These are phyloP conservation scores for Fistulina hepatica DNA, from an alignment of 1,284 basidiomycete genomes.

Conservation along the genomic window DNA sequence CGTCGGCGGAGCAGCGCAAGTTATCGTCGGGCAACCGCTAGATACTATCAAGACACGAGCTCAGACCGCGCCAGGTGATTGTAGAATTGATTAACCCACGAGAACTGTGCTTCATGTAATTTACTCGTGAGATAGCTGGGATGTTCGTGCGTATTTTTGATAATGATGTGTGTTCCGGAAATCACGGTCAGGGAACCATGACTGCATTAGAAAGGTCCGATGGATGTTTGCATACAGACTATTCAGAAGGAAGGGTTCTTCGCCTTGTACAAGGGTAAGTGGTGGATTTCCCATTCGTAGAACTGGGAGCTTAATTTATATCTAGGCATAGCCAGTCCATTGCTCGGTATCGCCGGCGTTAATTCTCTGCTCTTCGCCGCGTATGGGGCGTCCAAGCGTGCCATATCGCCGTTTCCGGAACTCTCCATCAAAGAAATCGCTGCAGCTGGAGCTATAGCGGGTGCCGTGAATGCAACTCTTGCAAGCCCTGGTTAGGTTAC, in stretches of 20 bases:
- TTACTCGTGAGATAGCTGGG: constrained; percentile 35
- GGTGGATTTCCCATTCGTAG: background rate
- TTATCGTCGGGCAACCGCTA: constrained; percentile 78
- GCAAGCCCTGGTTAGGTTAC: constrained; percentile 67
- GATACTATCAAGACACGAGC: constrained; percentile 83
- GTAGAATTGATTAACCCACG: constrained; percentile 1
- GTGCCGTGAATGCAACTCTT: constrained; percentile 78
- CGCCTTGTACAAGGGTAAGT: constrained; percentile 81
- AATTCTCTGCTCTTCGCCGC: constrained; percentile 93
- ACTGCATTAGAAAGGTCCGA: constrained; percentile 67
- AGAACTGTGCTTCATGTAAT: constrained; percentile 5
- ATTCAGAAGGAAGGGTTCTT: constrained; percentile 81
- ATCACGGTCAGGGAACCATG: too few relatives aligned
- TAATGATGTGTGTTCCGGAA: background rate
- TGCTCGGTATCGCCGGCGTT: constrained; percentile 92
- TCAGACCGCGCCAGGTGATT: constrained; percentile 63
- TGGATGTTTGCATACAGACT: constrained; percentile 80
- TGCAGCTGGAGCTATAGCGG: constrained; percentile 82
- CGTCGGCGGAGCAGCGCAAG: constrained; percentile 69
- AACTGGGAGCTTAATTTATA: background rate
- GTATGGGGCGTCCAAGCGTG: constrained; percentile 70
- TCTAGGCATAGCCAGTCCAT: constrained; percentile 83
- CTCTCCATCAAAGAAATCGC: constrained; percentile 74
- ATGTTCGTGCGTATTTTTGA: constrained; percentile 56
- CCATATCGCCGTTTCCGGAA: constrained; percentile 82